Base-by-base conservation (phyloP, 2,329 filamentous ascomycete genomes). In the Colletotrichum higginsianum region DNA sequence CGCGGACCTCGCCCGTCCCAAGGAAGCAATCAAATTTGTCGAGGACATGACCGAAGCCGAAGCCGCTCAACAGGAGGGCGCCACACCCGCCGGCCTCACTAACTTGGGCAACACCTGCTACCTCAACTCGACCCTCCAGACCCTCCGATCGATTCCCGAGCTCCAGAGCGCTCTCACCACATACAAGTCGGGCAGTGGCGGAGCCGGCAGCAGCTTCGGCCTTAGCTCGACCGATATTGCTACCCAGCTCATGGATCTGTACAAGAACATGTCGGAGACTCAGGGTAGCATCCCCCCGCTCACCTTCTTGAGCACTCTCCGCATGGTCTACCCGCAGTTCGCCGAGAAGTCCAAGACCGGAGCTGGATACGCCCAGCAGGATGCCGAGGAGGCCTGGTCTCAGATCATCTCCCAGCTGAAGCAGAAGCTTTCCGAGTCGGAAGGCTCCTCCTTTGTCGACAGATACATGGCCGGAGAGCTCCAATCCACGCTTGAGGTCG, bases 101-200 rank as follows among this genome's bases (percentile, higher is more conserved):
- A 99, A 99, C 79, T 86, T 98, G 73, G 96, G 97, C 76, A 99
- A 99, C 83, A 99, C 97, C 4, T 99, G 96, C 86, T 99, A 99
- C 81, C 91, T 98, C 78, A 99, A 99, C 86, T 96, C 96, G 61
- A 98, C 96, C 0, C 87, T 99, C n/a, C 97, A 99, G 82, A 93
- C 94, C 4, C 86, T 99, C 75, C 91, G 94, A 73, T 89, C 92
- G 64, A 94, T 99, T 71, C 96, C 96, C 11, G 96, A 99, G 84
- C 89, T 99, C 46, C 94, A 98, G 79, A 87, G 94, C 46, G 90
- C 94, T 76, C 87, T 99, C 56, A 79, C 85, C 72, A 90, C 87
- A 58, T 97, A 87, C 76, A 80, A 82, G 71, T 72, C 74, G 12
- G 73, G 76, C 52, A 69, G 73, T n/a, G 89, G 90, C 18, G 85